phyloP scores from a whole-genome alignment of 148 eudicot genomes.

The Linanthus parryae region DNA sequence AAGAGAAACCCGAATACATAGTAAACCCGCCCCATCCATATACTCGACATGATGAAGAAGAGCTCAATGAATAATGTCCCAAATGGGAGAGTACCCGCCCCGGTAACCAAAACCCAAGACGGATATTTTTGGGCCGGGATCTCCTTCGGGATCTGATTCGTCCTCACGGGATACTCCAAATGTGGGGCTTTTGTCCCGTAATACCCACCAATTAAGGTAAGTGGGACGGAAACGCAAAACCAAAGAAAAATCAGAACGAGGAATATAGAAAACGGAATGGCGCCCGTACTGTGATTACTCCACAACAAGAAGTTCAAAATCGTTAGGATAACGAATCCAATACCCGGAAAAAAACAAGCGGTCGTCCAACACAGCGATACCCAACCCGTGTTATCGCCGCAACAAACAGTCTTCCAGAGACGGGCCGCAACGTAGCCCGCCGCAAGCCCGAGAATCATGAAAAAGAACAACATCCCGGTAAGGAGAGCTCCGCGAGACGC shows the following conservation, averaged over 20 bases:
- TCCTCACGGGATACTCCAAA: constrained; percentile 73
- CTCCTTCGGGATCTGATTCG: constrained; percentile 74
- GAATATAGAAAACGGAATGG: constrained; percentile 66
- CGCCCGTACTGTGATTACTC: constrained; percentile 80
- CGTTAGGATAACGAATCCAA: constrained; percentile 51
- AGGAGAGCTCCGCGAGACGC: constrained; percentile 74
- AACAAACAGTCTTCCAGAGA: constrained; percentile 64
- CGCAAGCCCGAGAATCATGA: constrained; percentile 63
- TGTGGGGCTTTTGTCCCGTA: constrained; percentile 77
- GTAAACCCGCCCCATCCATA: constrained; percentile 89
- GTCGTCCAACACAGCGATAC: constrained; percentile 64
- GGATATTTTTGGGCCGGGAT: constrained; percentile 83
- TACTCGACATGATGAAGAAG: constrained; percentile 82
- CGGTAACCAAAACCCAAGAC: constrained; percentile 76
- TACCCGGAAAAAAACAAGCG: constrained; percentile 83
- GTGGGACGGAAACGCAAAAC: constrained; percentile 83
- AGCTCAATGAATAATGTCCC: constrained; percentile 85
- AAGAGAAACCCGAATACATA: constrained; percentile 74
- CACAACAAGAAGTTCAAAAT: constrained; percentile 61
- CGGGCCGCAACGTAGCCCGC: constrained; percentile 82
- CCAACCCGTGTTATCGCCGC: constrained; percentile 69
- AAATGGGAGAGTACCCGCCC: constrained; percentile 78
- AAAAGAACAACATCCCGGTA: constrained; percentile 76
- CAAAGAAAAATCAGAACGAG: constrained; percentile 68
- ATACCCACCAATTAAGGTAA: constrained; percentile 70